Base-by-base conservation (phyloP, 129 eudicot genomes). In the Kitagawia praeruptora region DNA sequence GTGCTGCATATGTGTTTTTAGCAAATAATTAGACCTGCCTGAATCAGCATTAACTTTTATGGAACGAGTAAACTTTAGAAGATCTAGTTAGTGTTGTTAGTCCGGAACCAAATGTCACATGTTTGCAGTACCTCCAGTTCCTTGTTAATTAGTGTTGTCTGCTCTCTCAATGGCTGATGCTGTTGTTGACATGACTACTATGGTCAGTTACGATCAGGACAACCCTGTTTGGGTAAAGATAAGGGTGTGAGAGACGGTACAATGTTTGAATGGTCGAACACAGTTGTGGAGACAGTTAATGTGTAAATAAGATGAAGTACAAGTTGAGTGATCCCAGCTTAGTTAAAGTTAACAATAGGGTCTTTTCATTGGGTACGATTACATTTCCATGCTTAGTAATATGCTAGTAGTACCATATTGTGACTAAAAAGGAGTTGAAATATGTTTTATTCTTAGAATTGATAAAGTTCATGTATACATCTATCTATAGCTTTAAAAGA, bases 181-280 rank as follows among this genome's bases (percentile, higher is more conserved):
- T 44, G 8, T 27, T 70, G 45, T 38, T 8, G 46, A 70, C 23
- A 31, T 70, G 75, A 70, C 45, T 70, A 6, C 47, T 38, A 70
- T 34, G 44, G 44, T 34, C 8, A 70, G 75, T 70, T 19, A 31
- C 28, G 11, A 42, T 44, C 53, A 73, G 37, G 77, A 73, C 31
- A 73, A 2, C 21, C 14, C 10, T 73, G 77, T n/a, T 44, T 73
- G 40, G 77, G 15, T 25, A 44, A 46, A 74, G 56, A 27, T 46
- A n/a, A n/a, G 77, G 61, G 31, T 27, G 40, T 46, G 77, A 46
- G 25, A 72, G 61, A 74, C 61, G 15, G 58, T 75, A 75, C 61
- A 41, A 21, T 38, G 42, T 73, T 12, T 73, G 54, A 46, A 25
- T 75, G 77, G 58, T 75, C 8, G 58, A 42, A 15, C 37, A 45